phyloP scores from a whole-genome alignment of 371 early-diverging fungal genomes.

The Syncephalastrum racemosum region DNA sequence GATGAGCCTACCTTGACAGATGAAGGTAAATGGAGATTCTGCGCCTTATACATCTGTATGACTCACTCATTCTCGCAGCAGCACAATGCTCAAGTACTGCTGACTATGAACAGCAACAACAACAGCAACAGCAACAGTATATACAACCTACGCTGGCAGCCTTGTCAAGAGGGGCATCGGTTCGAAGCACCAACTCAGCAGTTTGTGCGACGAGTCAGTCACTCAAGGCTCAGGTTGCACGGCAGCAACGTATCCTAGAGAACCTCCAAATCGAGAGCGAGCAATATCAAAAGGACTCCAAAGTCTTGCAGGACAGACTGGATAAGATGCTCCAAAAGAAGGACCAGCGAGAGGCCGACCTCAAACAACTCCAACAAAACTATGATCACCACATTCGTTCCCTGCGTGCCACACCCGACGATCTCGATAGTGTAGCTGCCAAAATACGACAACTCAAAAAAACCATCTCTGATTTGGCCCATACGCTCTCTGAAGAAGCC shows the following conservation, averaged over 20 bases:
- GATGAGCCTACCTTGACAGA: slow-evolving; percentile 1
- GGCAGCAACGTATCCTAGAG: slow-evolving; percentile 24
- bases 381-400: slow-evolving; percentile 32
- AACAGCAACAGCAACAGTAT: slow-evolving; percentile 6
- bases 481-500: slow-evolving; percentile 23
- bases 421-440: slow-evolving; percentile 21
- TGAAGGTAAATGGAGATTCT: not conserved
- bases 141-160: not conserved
- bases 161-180: not conserved
- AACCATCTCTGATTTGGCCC: slow-evolving; percentile 26
- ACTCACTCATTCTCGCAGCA: slow-evolving; percentile 10
- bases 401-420: slow-evolving; percentile 41
- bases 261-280: slow-evolving; percentile 23
- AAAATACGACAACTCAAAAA: slow-evolving; percentile 23
- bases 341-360: slow-evolving; percentile 20
- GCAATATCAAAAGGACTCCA: slow-evolving; percentile 16
- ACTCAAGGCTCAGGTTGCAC: slow-evolving; percentile 17
- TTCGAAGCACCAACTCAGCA: not conserved
- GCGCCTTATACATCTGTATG: not conserved
- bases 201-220: slow-evolving; percentile 9
- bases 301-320: slow-evolving; percentile 19
- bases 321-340: slow-evolving; percentile 17
- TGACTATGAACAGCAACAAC: slow-evolving; percentile 4
- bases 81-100: slow-evolving; percentile 11
- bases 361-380: slow-evolving; percentile 24